phyloP scores from a whole-genome alignment of 495 filamentous ascomycete genomes.

The Xylaria grammica region DNA sequence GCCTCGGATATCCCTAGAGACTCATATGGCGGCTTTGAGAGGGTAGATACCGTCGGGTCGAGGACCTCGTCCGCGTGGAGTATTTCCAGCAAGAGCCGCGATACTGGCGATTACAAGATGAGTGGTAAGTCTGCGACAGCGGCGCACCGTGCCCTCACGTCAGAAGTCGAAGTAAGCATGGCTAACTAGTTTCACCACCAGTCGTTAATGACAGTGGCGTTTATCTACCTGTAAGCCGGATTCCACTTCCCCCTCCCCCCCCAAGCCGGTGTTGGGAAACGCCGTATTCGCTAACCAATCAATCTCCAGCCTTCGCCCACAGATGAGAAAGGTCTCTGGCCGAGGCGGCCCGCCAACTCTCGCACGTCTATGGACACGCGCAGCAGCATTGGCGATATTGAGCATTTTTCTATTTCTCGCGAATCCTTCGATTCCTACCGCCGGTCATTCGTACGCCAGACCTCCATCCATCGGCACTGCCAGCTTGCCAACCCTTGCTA shows the following conservation, averaged over 20 bases:
- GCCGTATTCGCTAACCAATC: conserved; percentile 25
- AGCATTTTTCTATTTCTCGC: conserved; percentile 94
- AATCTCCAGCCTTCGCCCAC: conserved; percentile 78
- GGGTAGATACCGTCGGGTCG: conserved; percentile 60
- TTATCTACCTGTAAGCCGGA: conserved; percentile 80
- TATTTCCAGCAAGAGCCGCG: conserved; percentile 59
- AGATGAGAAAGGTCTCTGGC: conserved; percentile 87
- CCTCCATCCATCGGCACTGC: conserved; percentile 14
- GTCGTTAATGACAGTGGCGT: conserved; percentile 97
- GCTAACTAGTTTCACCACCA: conserved; percentile 46
- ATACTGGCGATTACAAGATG: conserved; percentile 79
- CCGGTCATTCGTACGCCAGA: conserved; percentile 81
- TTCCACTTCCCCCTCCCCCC: conserved; percentile 1
- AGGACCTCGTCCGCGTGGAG: conserved; percentile 65
- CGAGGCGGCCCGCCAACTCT: conserved; percentile 68
- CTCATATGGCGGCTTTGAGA: conserved; percentile 55
- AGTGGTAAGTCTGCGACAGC: conserved; percentile 63
- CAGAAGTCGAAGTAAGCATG: neutral
- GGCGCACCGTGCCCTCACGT: conserved; percentile 12
- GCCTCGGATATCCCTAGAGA: conserved; percentile 38
- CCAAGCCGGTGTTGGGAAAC: conserved; percentile 6
- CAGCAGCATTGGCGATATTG: conserved; percentile 76
- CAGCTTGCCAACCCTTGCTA: conserved; percentile 23
- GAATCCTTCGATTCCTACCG: conserved; percentile 98
- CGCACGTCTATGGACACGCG: conserved; percentile 71